Conservation (phyloP, 352 stramenopile genomes). For the Phytopythium cucurbitacearum region DNA sequence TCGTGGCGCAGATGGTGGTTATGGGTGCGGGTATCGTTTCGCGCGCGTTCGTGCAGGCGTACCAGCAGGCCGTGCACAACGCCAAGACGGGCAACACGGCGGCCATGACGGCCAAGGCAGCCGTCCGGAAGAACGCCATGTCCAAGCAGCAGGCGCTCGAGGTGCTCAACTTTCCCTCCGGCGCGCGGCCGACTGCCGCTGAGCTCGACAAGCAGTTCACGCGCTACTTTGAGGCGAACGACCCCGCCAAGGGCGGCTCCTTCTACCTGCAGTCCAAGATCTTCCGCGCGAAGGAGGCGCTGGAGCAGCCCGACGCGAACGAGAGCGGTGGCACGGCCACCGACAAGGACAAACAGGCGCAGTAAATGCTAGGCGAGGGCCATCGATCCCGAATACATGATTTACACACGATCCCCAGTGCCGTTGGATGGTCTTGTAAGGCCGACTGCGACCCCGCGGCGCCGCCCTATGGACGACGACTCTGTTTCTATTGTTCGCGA, state of each 20-base stretch:
- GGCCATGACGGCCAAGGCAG: constrained; percentile 58
- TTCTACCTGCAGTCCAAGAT: constrained; percentile 94
- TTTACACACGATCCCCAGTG: constrained; percentile 2
- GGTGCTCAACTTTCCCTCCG: constrained; percentile 78
- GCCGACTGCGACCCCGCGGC: no score
- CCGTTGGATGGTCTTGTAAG: neutral
- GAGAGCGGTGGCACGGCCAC: constrained; percentile 12
- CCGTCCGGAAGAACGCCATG: constrained; percentile 78
- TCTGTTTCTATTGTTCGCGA: no score
- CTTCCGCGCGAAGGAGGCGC: constrained; percentile 86
- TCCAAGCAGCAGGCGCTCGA: constrained; percentile 65
- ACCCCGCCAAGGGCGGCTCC: constrained; percentile 86
- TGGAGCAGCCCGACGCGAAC: constrained; percentile 44
- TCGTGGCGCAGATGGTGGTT: constrained; percentile 82
- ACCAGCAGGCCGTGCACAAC: constrained; percentile 86
- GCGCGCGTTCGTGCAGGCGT: constrained; percentile 85
- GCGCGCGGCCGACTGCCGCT: constrained; percentile 32
- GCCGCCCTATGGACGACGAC: no score
- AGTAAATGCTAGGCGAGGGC: constrained; percentile 8
- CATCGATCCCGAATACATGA: constrained; percentile 1
- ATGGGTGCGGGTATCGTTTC: constrained; percentile 80
- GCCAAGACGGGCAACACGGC: constrained; percentile 72
- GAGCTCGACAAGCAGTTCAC: constrained; percentile 85
- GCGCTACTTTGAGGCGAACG: constrained; percentile 86
- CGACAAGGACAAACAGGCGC: constrained; percentile 13